phyloP scores from a whole-genome alignment of 2,329 filamentous ascomycete species.

The Xylariaceae sp. region DNA sequence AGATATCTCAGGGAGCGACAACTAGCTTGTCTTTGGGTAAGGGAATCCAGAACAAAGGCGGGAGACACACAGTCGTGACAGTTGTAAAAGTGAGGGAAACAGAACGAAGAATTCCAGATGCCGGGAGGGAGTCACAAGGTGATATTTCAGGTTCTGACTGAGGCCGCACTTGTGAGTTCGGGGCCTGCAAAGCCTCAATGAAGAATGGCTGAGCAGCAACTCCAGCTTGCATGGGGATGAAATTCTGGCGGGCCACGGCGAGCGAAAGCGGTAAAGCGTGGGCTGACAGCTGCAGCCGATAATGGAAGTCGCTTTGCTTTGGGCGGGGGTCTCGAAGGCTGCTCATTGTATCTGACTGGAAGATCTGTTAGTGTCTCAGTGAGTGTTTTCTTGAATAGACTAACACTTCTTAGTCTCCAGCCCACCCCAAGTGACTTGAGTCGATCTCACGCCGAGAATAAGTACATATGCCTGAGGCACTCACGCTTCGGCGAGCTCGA shows the following conservation, averaged over 20 bases:
- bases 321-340: not conserved
- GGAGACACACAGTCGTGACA: not conserved
- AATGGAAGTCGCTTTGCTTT: not conserved
- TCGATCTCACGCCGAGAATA: not conserved
- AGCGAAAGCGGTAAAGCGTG: slow-evolving; percentile 5
- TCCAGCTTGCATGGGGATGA: not conserved
- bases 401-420: slow-evolving; percentile 11
- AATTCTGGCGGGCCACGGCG: slow-evolving; percentile 13
- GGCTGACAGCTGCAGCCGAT: not conserved
- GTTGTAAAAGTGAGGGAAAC: slow-evolving; percentile 11
- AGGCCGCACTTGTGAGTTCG: slow-evolving; percentile 9
- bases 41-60: slow-evolving; percentile 8
- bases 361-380: slow-evolving; percentile 6
- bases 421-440: too few relatives aligned
- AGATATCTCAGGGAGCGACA: slow-evolving; percentile 8
- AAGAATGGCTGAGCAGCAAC: not conserved
- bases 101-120: slow-evolving; percentile 14
- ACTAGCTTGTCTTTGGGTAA: slow-evolving; percentile 6
- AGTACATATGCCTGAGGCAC: slow-evolving; percentile 14
- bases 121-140: slow-evolving; percentile 28
- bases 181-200: slow-evolving; percentile 22
- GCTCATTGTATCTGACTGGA: not conserved
- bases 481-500: slow-evolving; percentile 17
- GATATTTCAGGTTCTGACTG: slow-evolving; percentile 28
- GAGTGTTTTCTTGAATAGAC: not conserved